These are phyloP conservation scores for Eucalyptus pumila DNA, from an alignment of 345 rosid species.

Conservation along the genomic window DNA sequence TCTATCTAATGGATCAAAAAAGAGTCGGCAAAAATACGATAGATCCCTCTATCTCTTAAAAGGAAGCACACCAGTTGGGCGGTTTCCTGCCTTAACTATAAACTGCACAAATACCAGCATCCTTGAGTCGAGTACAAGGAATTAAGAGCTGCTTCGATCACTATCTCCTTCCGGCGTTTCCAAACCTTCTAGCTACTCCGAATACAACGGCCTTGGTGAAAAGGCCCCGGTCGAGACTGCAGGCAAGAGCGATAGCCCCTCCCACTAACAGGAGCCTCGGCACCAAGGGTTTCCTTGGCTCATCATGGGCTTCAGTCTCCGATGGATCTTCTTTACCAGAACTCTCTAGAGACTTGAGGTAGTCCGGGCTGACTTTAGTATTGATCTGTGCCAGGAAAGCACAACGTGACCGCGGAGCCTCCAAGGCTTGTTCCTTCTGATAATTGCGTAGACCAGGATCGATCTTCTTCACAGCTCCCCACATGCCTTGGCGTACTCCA, in stretches of 20 bases:
- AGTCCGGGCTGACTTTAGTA: slow-evolving; percentile 62
- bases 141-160: background rate
- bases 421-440: slow-evolving; percentile 55
- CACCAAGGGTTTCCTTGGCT: slow-evolving; percentile 30
- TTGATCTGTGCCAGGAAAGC: slow-evolving; percentile 80
- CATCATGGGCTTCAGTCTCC: slow-evolving; percentile 10
- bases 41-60: background rate
- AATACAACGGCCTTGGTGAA: slow-evolving; percentile 81
- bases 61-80: background rate
- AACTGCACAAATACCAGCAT: background rate
- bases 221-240: slow-evolving; percentile 75
- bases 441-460: slow-evolving; percentile 77
- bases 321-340: background rate
- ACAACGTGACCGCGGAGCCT: slow-evolving; percentile 40
- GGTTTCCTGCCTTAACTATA: background rate
- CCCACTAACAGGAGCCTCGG: slow-evolving; percentile 65
- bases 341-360: slow-evolving; percentile 46
- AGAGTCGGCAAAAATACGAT: background rate
- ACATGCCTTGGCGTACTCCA: slow-evolving; percentile 97
- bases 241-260: slow-evolving; percentile 81
- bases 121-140: background rate
- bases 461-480: slow-evolving; percentile 98
- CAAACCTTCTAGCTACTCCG: slow-evolving; percentile 63
- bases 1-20: background rate
- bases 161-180: background rate